Base-by-base conservation (phyloP, 805 yeast genomes). In the Metschnikowia lachancei region DNA sequence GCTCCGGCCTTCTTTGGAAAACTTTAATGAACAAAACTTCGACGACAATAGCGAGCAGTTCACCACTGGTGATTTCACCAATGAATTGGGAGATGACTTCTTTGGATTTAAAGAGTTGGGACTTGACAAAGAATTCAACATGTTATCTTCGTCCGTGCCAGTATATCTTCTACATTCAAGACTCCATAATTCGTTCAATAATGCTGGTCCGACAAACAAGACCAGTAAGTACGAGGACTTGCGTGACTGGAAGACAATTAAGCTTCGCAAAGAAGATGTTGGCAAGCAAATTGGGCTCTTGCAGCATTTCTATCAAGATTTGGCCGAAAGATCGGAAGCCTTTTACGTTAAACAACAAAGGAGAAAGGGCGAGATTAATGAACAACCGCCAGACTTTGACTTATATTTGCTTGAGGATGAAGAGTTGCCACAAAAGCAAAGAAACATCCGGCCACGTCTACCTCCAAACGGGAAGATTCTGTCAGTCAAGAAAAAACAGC, bases 51-150 rank as follows among this genome's bases (percentile, higher is more conserved):
- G 96, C 58, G 97, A 94, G 53, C 96, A 92, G 64, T 94, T 91
- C 62, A 67, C 92, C 54, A 86, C 94, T 26, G 99, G 99, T 47
- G 97, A 91, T 59, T 94, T 94, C 63, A 85, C 97, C 1, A 85
- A 80, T 57, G 97, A 91, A 50, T 70, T 94, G 32, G 99, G 98
- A 6, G 99, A 92, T 58, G 99, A 94, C 67, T 94, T 91, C 76
- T 95, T 95, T 69, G 99, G 99, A 0, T 95, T 94, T 73, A 86
- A 80, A 61, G 98, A 92, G 54, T 72, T 94, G 39, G 99, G 99
- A 0, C 70, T 94, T 43, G 98, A 92, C 59, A 87, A 85, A 58
- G 99, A 94, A 64, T 85, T 89, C 63, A 91, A 92, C 10, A 71
- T 92, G 61, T 67, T 90, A 41, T 85, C 91, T 24, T 78, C 91